Evolutionary conservation across 176 grass and related monocot species (phyloP), one percentile per base, ranked within the genome.

Genomic region (Carex cristatella): DNA sequence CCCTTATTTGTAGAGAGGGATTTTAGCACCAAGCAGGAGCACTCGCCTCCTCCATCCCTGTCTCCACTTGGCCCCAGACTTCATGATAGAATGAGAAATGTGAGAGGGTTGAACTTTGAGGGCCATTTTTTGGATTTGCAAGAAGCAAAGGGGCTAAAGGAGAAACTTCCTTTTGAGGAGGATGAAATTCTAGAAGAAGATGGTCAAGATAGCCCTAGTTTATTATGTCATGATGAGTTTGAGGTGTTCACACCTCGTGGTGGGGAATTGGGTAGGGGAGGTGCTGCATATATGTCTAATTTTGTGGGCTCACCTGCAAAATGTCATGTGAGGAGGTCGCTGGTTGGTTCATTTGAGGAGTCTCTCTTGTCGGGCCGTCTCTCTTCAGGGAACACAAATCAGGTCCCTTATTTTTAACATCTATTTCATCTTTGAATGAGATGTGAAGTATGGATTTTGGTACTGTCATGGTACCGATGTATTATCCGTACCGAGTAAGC

Each of bases 311-410:
- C 42, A 10, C 19, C 64, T 83, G 61, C 60, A 69, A 83, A 83
- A 83, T 42, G 85, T 56, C 93, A 90, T 84, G 81, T 91, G 30
- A 88, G 93, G 74, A 92, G 96, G 66, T 98, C 93, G 0, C 78
- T 98, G 58, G 87, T 98, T 85, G 96, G 93, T 37, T 98, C 96
- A 35, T 98, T 98, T 87, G 96, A 98, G 86, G 96, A 98, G 84
- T 98, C 96, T 79, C 96, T 98, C 55, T 81, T 98, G 80, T 95
- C 96, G 86, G 96, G 96, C 76, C 85, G 96, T 19, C 91, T 95
- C 84, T 95, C 88, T 16, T 95, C 85, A 81, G 96, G 93, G 63
- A 92, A 95, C 86, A 89, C 86, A 51, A 88, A 89, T 81, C 96
- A 98, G 96, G 96, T 98, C 37, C 0, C 12, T 55, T 44, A 16